Base-by-base conservation (phyloP, 208 protist genomes). In the Trypanosomatidae sp. region DNA sequence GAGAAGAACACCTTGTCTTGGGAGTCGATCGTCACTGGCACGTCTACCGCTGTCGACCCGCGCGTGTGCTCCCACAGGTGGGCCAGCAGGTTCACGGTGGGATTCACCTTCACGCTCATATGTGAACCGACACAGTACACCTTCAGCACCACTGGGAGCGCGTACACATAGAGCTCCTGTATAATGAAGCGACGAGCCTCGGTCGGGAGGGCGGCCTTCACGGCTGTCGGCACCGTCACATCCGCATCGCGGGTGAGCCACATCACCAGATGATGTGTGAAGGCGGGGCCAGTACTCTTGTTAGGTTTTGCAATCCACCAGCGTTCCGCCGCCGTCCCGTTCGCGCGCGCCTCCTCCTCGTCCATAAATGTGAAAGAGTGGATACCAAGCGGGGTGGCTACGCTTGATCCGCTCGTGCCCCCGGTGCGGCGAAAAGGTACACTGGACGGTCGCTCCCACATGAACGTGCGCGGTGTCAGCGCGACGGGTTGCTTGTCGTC, bases 261-360 rank as follows among this genome's bases (percentile, higher is more conserved):
- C 66, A 93, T 77, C 28, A 94, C 84, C 47, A 96, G 83, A 62
- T 91, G 81, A 66, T 96, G 91, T 13, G 91, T 92, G 76, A 83
- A 91, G 50, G 86, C 60, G 2, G 86, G 84, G 0, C 91, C 91
- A 25, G 84, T 96, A 74, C 86, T 83, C 58, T 94, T 73, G 67
- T 96, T 85, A 13, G 91, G 80, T 76, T 96, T 96, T 39, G 81
- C 82, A 49, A 96, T 91, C 88, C 91, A 93, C 86, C 87, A 96
- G 36, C 33, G 70, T 25, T 64, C 74, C 5, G 64, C 53, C 22
- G 68, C 69, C 12, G 64, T 39, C 12, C 74, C 75, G 64, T 67
- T 77, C 19, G 73, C 74, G 10, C 66, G 53, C 9, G 52, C n/a
- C 13, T 76, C 33, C 33, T 39, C 66, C 12, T 62, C 76, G 15